Evolutionary conservation across 345 rosid species (phyloP), one percentile per base, ranked within the genome.

Genomic region (Eucalyptus cloeziana): DNA sequence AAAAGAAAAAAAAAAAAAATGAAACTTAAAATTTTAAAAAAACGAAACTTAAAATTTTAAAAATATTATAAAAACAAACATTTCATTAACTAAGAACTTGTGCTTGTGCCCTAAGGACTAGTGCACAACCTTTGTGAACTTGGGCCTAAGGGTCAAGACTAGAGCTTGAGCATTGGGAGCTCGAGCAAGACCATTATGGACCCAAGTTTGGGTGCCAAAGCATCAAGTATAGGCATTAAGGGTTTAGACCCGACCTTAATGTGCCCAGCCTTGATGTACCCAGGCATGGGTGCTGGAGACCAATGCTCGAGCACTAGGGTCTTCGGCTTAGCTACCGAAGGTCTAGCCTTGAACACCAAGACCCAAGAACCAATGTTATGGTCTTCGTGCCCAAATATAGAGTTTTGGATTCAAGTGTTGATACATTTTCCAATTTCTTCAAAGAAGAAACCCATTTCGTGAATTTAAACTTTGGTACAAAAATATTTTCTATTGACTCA

Each of bases 271-370:
- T 10, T 2, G 12, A 2, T 10, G 30, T 22, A 56, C 62, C 2
- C 0, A 0, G 1, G 30, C 27, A 24, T 56, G 30, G 13, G 13
- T 56, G 30, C 3, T 56, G 0, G 13, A 0, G 62, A 22, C 30
- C 30, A 30, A 56, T 56, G 30, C 62, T 22, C 1, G 0, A 56
- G 62, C 62, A 56, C 30, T 2, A 10, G 1, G 1, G 30, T 56
- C 30, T 22, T 0, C 0, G 1, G 30, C 62, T 8, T 0, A 22
- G 6, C 30, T 30, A 24, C 1, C 1, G 0, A 2, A 56, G 62
- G 0, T 24, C 30, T 56, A 24, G 27, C 12, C 62, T 22, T 56
- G 62, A 56, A 56, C 62, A 9, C 27, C 25, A 56, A 56, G 30
- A 8, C 27, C 30, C 6, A 4, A 56, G 62, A 56, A 56, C 13